Conservation (phyloP, 2,329 filamentous ascomycete species). For the Coleophoma eucalyptorum region DNA sequence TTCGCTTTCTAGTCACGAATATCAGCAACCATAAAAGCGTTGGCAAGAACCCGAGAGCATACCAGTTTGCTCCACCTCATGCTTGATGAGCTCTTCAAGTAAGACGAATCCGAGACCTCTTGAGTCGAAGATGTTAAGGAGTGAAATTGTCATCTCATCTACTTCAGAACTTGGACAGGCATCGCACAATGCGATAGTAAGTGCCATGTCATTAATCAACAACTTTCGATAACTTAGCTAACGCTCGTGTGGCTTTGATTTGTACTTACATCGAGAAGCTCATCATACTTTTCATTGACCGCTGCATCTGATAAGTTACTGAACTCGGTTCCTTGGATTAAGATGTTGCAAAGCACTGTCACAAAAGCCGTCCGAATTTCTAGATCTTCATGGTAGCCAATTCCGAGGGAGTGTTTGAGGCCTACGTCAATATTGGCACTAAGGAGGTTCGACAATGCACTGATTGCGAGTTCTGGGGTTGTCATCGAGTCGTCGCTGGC, state of each 20-base stretch:
- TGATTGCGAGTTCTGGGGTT: constrained; percentile 61
- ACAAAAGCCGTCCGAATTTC: constrained; percentile 69
- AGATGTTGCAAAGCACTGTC: constrained; percentile 66
- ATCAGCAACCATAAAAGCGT: constrained; percentile 1
- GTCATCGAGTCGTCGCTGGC: constrained; percentile 50
- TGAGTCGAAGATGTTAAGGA: constrained; percentile 68
- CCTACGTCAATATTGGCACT: constrained; percentile 71
- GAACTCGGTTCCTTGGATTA: constrained; percentile 70
- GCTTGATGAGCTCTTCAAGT: constrained; percentile 62
- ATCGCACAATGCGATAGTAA: constrained; percentile 60
- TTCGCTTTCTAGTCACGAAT: constrained; percentile 50
- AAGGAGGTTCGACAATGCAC: constrained; percentile 63
- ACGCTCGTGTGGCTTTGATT: background rate
- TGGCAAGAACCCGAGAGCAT: constrained; percentile 12
- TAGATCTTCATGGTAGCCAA: constrained; percentile 67
- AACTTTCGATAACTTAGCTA: constrained; percentile 34
- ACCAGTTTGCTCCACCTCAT: constrained; percentile 66
- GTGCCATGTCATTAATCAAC: constrained; percentile 57
- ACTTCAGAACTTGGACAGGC: constrained; percentile 66
- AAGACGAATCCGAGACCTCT: constrained; percentile 59
- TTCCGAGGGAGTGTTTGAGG: constrained; percentile 64
- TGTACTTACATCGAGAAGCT: constrained; percentile 51
- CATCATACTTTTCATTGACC: constrained; percentile 66
- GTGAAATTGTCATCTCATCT: constrained; percentile 63
- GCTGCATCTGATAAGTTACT: constrained; percentile 64